phyloP scores from a whole-genome alignment of 441 rosid species.

The Erysimum cheiri region DNA sequence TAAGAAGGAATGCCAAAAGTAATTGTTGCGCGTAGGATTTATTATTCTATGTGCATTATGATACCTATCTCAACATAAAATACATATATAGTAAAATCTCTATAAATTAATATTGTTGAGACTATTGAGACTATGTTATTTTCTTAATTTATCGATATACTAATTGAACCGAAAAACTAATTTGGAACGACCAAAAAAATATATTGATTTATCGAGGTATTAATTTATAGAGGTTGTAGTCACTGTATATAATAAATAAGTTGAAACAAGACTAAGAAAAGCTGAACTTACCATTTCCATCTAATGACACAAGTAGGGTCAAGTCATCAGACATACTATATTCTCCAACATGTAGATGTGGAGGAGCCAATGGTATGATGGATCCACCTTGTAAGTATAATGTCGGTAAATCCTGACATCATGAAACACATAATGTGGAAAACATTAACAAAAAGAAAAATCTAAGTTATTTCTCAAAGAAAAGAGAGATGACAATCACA shows the following conservation, averaged over 20 bases:
- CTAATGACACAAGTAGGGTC: constrained; percentile 79
- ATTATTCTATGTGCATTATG: neutral
- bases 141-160: too few relatives aligned
- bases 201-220: too few relatives aligned
- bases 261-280: too few relatives aligned
- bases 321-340: constrained; percentile 73
- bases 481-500: neutral
- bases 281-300: constrained; percentile 74
- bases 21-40: neutral
- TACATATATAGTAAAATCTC: too few relatives aligned
- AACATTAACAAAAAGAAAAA: neutral
- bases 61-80: neutral
- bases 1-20: neutral
- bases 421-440: constrained; percentile 23
- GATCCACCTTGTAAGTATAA: constrained; percentile 94
- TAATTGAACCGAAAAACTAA: too few relatives aligned
- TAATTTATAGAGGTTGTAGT: too few relatives aligned
- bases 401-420: constrained; percentile 80
- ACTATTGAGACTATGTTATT: too few relatives aligned
- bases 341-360: constrained; percentile 78
- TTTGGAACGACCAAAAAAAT: too few relatives aligned
- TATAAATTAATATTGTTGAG: too few relatives aligned
- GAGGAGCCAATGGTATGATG: constrained; percentile 73
- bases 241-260: too few relatives aligned
- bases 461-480: neutral